phyloP scores from a whole-genome alignment of 176 grass and related monocot species.

The Oryza glumipatula region DNA sequence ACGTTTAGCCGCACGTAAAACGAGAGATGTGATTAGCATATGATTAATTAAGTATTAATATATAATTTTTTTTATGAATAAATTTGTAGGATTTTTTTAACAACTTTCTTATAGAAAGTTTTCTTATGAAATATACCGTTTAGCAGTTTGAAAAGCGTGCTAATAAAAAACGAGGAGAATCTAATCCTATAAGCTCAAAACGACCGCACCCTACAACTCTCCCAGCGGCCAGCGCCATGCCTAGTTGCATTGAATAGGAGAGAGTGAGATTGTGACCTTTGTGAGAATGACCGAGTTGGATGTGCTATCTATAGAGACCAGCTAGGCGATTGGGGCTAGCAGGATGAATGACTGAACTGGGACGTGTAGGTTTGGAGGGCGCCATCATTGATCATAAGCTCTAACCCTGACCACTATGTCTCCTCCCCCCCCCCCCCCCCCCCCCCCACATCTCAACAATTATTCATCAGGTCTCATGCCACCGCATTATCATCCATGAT shows the following conservation, averaged over 20 bases:
- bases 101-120: no score
- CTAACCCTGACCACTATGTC: background rate
- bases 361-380: conserved; percentile 32
- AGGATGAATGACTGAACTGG: background rate
- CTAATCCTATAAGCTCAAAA: no score
- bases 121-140: no score
- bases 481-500: conserved; percentile 1
- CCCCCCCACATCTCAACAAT: conserved; percentile 30
- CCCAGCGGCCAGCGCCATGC: background rate
- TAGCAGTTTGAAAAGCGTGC: no score
- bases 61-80: no score
- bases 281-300: background rate
- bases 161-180: no score
- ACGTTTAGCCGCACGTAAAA: no score
- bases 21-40: no score
- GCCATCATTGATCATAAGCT: conserved; percentile 41
- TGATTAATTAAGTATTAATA: no score
- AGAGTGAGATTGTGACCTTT: background rate
- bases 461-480: conserved; percentile 23
- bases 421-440: background rate
- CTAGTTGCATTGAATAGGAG: background rate
- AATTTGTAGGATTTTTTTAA: no score
- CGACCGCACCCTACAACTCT: background rate
- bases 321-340: background rate
- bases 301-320: conserved; percentile 24